A percentile compares a stretch with the other conserved stretches of the same genome.
These are phyloP conservation scores for Boletus rubescentipes DNA, from an alignment of 768 basidiomycete genomes.

Conservation along the genomic window DNA sequence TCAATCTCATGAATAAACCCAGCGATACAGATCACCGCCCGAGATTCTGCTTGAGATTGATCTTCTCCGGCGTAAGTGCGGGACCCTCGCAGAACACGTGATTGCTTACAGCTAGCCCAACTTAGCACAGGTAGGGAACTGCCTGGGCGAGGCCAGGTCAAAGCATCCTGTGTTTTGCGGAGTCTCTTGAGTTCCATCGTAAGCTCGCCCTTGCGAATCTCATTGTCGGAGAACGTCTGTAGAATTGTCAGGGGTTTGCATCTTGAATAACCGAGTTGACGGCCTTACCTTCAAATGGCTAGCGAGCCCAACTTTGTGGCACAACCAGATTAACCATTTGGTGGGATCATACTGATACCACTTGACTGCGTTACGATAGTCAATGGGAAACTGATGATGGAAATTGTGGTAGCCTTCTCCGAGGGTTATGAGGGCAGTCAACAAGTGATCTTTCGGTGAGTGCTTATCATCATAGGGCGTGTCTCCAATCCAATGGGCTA, in stretches of 20 bases:
- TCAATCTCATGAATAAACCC: slow-evolving; percentile 1
- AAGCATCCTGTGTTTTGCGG: not conserved
- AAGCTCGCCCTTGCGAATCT: not conserved
- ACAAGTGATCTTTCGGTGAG: not conserved
- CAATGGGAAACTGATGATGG: slow-evolving; percentile 4
- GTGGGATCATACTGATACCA: slow-evolving; percentile 4
- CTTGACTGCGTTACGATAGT: not conserved
- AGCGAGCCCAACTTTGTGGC: not conserved
- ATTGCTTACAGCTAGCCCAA: slow-evolving; percentile 1
- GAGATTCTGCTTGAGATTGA: not conserved
- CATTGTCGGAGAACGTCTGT: slow-evolving; percentile 3
- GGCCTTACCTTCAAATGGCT: not conserved
- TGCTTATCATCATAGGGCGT: slow-evolving; percentile 2
- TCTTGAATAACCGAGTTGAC: not conserved
- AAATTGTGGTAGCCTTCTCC: slow-evolving; percentile 6
- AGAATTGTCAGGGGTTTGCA: not conserved
- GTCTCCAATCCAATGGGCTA: slow-evolving; percentile 3
- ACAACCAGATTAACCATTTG: slow-evolving; percentile 1
- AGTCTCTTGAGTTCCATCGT: slow-evolving; percentile 3
- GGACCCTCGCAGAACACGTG: not conserved
- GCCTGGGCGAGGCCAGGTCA: not conserved
- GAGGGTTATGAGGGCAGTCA: slow-evolving; percentile 1
- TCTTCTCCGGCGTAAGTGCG: not conserved
- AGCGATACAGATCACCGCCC: not conserved
- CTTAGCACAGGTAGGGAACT: not conserved